Percentiles rank a stretch among this genome's conserved stretches.
phyloP scores from a whole-genome alignment of 352 stramenopile species.

The Phytophthora sp. region DNA sequence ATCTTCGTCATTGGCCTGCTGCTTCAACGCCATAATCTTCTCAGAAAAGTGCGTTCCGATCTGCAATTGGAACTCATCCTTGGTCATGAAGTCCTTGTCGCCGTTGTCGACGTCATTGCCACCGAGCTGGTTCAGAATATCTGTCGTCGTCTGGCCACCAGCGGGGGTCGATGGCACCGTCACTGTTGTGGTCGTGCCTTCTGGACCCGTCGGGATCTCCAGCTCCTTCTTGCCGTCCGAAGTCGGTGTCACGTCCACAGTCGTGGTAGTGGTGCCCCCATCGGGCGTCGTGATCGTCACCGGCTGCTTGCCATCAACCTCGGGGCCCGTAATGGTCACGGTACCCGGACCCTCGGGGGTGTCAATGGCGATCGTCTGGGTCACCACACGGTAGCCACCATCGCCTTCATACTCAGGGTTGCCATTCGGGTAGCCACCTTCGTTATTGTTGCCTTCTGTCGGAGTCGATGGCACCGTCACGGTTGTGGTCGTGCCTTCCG shows the following conservation, averaged over 20 bases:
- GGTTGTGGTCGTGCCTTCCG: neutral
- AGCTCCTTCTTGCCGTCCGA: conserved; percentile 1
- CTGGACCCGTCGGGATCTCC: conserved; percentile 9
- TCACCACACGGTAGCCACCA: neutral
- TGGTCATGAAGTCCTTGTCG: conserved; percentile 46
- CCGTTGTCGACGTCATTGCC: conserved; percentile 7
- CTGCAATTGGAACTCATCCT: conserved; percentile 48
- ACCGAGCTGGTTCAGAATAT: conserved; percentile 12
- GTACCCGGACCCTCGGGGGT: neutral
- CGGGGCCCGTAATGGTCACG: neutral
- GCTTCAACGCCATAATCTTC: conserved; percentile 31
- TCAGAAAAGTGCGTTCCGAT: conserved; percentile 35
- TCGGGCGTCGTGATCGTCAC: conserved; percentile 10
- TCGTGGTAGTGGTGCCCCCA: conserved; percentile 1
- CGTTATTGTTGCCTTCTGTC: neutral
- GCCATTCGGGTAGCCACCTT: neutral
- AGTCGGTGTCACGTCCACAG: neutral
- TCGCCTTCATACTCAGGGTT: neutral
- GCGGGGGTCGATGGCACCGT: neutral
- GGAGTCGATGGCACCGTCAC: neutral
- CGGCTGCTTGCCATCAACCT: conserved; percentile 5
- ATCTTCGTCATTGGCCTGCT: conserved; percentile 25
- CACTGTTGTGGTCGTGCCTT: conserved; percentile 15
- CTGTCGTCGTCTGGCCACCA: conserved; percentile 3
- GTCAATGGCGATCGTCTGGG: neutral